Percentiles rank a stretch among this genome's conserved stretches.
Evolutionary conservation across 108 stramenopile species (phyloP).

Genomic region (Nitzschia putrida): DNA sequence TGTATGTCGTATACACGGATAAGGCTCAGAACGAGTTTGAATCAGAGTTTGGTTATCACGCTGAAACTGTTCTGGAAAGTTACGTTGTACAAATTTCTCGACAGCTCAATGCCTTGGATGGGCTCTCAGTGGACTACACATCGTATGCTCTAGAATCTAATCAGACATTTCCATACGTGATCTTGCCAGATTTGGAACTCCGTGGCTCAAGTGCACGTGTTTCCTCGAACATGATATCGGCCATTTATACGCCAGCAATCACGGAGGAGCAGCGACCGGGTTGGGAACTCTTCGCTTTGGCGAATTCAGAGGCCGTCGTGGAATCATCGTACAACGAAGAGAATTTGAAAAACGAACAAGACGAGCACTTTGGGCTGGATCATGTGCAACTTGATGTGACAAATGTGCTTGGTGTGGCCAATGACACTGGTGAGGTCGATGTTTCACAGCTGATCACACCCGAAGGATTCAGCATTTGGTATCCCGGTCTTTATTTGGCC

Average conservation of each 20-base stretch:
- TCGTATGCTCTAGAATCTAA: not conserved
- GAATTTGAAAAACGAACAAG: not conserved
- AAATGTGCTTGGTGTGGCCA: not conserved
- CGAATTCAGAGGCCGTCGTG: not conserved
- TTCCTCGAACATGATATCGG: not conserved
- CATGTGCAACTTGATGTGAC: too few relatives aligned
- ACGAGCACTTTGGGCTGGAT: not conserved
- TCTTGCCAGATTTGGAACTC: slow-evolving; percentile 1
- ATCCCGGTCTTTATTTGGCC: not conserved
- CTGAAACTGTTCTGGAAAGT: not conserved
- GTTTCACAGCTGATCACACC: too few relatives aligned
- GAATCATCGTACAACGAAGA: not conserved
- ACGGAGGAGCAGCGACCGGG: not conserved
- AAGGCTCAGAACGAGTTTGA: not conserved
- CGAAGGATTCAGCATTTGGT: too few relatives aligned
- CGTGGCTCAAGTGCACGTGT: not conserved
- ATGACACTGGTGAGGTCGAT: not conserved
- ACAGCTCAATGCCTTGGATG: not conserved
- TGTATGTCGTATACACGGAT: not conserved
- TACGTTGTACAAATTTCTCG: not conserved
- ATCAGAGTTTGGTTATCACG: not conserved
- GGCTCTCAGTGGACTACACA: not conserved
- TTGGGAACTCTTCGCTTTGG: slow-evolving; percentile 18
- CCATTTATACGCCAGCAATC: not conserved
- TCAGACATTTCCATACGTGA: not conserved